Evolutionary conservation across 139 green algal species (phyloP).

Genomic region (Haematococcus sp.): DNA sequence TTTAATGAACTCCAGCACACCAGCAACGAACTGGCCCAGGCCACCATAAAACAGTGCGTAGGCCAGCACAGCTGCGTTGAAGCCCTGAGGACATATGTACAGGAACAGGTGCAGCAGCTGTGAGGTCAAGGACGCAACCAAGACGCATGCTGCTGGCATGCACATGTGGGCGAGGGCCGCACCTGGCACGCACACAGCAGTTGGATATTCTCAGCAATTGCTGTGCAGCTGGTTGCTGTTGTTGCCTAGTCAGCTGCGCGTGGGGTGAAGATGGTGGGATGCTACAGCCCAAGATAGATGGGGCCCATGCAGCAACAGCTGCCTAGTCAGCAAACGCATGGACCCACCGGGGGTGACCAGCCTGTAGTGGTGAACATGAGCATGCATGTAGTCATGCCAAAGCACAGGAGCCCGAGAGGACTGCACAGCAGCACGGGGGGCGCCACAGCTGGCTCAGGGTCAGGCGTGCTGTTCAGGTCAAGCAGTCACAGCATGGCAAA

Average conservation of each 20-base stretch:
- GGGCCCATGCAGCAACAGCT: constrained; percentile 13
- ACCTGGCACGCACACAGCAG: too few species aligned
- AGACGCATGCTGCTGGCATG: too few species aligned
- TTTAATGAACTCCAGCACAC: constrained; percentile 50
- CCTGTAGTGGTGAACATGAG: constrained; percentile 40
- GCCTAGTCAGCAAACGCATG: neutral
- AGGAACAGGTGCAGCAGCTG: neutral
- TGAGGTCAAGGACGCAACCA: constrained; percentile 24
- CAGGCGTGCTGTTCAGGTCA: too few species aligned
- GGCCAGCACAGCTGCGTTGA: constrained; percentile 27
- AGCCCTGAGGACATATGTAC: neutral
- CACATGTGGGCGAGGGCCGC: too few species aligned
- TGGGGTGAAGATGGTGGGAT: too few species aligned
- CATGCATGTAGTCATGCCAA: constrained; percentile 46
- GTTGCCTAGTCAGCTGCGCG: too few species aligned
- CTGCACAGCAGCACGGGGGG: neutral
- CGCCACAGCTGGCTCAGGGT: too few species aligned
- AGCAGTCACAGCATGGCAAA: too few species aligned
- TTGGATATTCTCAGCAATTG: too few species aligned
- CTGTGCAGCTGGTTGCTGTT: too few species aligned
- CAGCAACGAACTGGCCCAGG: constrained; percentile 62
- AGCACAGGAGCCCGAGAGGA: constrained; percentile 34
- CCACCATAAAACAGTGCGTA: constrained; percentile 68
- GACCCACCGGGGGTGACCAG: constrained; percentile 8
- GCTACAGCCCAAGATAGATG: too few species aligned